Evolutionary conservation across 345 rosid genomes (phyloP).

Genomic region (Anacardium occidentale): DNA sequence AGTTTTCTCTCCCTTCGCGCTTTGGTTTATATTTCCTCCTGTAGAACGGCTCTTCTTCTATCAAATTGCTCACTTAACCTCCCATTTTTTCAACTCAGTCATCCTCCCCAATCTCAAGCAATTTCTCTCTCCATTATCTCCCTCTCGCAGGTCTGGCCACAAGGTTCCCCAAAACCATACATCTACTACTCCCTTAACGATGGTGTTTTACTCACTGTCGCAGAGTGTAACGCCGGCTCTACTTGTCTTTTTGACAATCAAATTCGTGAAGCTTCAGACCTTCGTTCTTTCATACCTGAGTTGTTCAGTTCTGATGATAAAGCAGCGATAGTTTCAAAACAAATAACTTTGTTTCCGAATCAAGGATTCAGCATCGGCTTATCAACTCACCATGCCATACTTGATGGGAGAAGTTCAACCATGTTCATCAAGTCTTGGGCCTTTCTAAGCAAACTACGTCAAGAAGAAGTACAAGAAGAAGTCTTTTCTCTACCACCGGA

Average conservation of each 20-base stretch:
- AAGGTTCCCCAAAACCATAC: constrained; percentile 21
- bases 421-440: constrained; percentile 26
- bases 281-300: constrained; percentile 35
- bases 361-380: constrained; percentile 19
- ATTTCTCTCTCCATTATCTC: constrained; percentile 35
- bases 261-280: constrained; percentile 16
- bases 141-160: constrained; percentile 31
- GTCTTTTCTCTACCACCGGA: neutral
- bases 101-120: constrained; percentile 38
- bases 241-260: constrained; percentile 1
- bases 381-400: constrained; percentile 9
- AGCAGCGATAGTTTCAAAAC: neutral
- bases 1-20: constrained; percentile 25
- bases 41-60: constrained; percentile 38
- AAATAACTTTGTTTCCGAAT: constrained; percentile 23
- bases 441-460: neutral
- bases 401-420: constrained; percentile 6
- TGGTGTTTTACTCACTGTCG: constrained; percentile 14
- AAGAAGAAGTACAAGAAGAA: neutral
- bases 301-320: constrained; percentile 24
- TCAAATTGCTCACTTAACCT: constrained; percentile 25
- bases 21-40: constrained; percentile 29
- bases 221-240: constrained; percentile 32
- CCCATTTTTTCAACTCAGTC: constrained; percentile 28
- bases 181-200: neutral